phyloP scores from a whole-genome alignment of 257 asterid genomes.

The Galeopsis tetrahit region DNA sequence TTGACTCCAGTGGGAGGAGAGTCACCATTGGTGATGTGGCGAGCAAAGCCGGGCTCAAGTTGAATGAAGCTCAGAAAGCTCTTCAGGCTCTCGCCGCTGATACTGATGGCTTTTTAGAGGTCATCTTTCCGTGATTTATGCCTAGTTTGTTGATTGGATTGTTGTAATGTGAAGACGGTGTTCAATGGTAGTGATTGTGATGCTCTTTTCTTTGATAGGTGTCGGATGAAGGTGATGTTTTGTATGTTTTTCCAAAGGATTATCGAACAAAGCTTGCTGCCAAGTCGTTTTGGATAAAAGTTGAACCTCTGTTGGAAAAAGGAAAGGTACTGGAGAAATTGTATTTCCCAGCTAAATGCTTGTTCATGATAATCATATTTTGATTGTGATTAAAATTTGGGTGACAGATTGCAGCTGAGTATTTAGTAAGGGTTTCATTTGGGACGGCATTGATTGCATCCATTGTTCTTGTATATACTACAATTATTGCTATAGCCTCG shows the following conservation, averaged over 20 bases:
- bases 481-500: slow-evolving; percentile 77
- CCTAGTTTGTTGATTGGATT: slow-evolving; percentile 17
- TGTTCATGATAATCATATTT: slow-evolving; percentile 16
- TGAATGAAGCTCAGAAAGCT: slow-evolving; percentile 88
- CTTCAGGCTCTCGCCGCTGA: slow-evolving; percentile 98
- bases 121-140: slow-evolving; percentile 25
- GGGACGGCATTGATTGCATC: slow-evolving; percentile 99
- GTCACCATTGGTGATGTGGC: slow-evolving; percentile 96
- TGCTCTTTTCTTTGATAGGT: slow-evolving; percentile 58
- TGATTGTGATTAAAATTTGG: slow-evolving; percentile 31
- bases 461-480: slow-evolving; percentile 79
- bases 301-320: slow-evolving; percentile 82
- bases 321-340: slow-evolving; percentile 64
- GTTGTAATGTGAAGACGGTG: slow-evolving; percentile 20
- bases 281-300: slow-evolving; percentile 74
- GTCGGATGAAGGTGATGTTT: slow-evolving; percentile 94
- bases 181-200: slow-evolving; percentile 23
- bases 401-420: slow-evolving; percentile 85
- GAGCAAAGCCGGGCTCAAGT: slow-evolving; percentile 85
- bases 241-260: slow-evolving; percentile 82
- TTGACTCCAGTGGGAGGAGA: slow-evolving; percentile 83
- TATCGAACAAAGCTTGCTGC: slow-evolving; percentile 78
- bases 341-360: slow-evolving; percentile 20
- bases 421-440: slow-evolving; percentile 86
- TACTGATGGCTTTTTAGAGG: slow-evolving; percentile 93